Evolutionary conservation across 139 green algal species (phyloP).

Genomic region (Chlorokybus atmophyticus): DNA sequence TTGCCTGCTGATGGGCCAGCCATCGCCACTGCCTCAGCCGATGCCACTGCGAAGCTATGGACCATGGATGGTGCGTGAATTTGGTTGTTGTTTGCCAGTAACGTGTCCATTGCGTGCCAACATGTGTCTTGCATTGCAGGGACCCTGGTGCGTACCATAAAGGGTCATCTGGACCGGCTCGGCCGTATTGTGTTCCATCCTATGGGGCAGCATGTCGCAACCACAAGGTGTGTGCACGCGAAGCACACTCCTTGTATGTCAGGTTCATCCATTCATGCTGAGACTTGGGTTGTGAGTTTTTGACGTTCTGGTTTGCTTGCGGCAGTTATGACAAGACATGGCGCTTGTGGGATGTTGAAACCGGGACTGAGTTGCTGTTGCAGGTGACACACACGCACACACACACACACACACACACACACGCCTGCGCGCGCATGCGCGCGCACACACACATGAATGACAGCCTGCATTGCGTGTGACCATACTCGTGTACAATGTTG

Average conservation of each 20-base stretch:
- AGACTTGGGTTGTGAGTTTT: no score
- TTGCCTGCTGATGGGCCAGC: not conserved
- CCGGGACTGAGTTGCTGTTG: slow-evolving; percentile 66
- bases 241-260: no score
- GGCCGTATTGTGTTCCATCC: slow-evolving; percentile 79
- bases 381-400: slow-evolving; percentile 91
- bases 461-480: no score
- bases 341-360: slow-evolving; percentile 87
- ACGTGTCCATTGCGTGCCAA: no score
- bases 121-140: no score
- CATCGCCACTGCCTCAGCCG: slow-evolving; percentile 46
- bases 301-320: not conserved
- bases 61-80: slow-evolving; percentile 12
- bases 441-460: no score
- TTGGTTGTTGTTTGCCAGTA: not conserved
- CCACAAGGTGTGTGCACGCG: slow-evolving; percentile 5
- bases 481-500: no score
- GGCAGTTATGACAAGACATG: slow-evolving; percentile 82
- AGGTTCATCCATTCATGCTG: no score
- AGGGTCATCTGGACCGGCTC: slow-evolving; percentile 35
- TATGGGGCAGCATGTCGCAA: slow-evolving; percentile 58
- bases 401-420: no score
- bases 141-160: no score
- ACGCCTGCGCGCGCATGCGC: no score
- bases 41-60: slow-evolving; percentile 37